Evolutionary conservation across 2,329 filamentous ascomycete genomes (phyloP).

Genomic region (Fusarium sp.): DNA sequence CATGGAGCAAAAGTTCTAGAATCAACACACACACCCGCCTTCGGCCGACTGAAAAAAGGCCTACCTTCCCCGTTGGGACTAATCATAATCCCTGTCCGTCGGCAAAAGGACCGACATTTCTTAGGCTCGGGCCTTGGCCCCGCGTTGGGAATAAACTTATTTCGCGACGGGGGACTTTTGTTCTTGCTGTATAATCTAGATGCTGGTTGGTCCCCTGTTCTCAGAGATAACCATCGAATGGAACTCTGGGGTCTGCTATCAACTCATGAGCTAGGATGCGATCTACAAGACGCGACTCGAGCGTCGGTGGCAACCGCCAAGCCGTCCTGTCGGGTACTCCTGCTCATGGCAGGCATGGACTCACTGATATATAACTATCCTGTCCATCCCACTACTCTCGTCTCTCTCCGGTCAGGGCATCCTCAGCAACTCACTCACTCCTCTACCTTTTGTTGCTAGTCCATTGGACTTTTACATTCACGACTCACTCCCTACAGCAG

Average conservation of each 20-base stretch:
- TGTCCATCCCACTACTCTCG: background rate
- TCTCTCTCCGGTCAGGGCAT: constrained; percentile 10
- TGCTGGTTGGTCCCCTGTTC: background rate
- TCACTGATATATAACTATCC: constrained; percentile 27
- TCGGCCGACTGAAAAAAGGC: constrained; percentile 18
- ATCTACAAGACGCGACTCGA: no score
- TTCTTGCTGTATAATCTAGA: background rate
- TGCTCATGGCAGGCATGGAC: background rate
- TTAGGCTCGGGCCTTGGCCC: constrained; percentile 32
- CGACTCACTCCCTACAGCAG: background rate
- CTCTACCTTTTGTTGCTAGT: background rate
- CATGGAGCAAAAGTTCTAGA: background rate
- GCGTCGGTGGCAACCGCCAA: constrained; percentile 27
- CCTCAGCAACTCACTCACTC: constrained; percentile 11
- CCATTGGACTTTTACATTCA: background rate
- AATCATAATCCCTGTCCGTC: background rate
- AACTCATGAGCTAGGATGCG: background rate
- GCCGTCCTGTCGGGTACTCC: constrained; percentile 25
- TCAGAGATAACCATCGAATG: constrained; percentile 26
- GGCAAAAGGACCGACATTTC: constrained; percentile 34
- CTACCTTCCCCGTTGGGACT: constrained; percentile 33
- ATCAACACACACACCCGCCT: background rate
- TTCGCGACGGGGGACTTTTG: constrained; percentile 28
- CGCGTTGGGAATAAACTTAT: constrained; percentile 22
- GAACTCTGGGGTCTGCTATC: constrained; percentile 22